Conservation (phyloP, 2,329 filamentous ascomycete genomes). For the Lachnellula cervina region DNA sequence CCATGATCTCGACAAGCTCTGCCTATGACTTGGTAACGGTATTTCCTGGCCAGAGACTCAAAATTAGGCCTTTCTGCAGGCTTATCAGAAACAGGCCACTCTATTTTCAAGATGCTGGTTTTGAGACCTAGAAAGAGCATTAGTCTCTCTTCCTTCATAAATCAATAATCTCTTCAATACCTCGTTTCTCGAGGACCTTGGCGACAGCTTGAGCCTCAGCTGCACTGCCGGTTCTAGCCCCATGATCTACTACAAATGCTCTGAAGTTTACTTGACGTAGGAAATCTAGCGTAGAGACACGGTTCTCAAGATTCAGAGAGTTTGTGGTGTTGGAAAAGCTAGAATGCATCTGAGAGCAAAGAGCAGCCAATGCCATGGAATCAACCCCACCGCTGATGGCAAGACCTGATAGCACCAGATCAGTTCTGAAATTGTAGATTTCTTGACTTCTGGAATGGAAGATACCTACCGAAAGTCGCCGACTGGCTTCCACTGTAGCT, state of each 20-base stretch:
- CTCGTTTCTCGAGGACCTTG: conserved; percentile 18
- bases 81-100: conserved; percentile 45
- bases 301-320: not conserved
- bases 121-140: conserved; percentile 22
- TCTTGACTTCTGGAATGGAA: not conserved
- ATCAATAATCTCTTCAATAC: conserved; percentile 10
- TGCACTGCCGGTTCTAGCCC: conserved; percentile 47
- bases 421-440: not conserved
- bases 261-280: conserved; percentile 43
- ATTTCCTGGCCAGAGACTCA: conserved; percentile 69
- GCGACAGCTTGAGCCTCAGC: conserved; percentile 49
- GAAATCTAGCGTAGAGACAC: conserved; percentile 33
- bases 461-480: conserved; percentile 10
- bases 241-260: conserved; percentile 54
- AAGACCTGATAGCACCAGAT: conserved; percentile 46
- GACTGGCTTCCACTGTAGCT: not conserved
- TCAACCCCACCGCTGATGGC: conserved; percentile 92
- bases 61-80: conserved; percentile 55
- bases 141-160: not conserved
- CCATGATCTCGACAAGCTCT: conserved; percentile 46
- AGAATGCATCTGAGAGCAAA: conserved; percentile 51
- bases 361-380: conserved; percentile 88
- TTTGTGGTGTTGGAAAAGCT: not conserved
- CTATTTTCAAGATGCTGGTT: conserved; percentile 33
- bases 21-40: conserved; percentile 71